Evolutionary conservation across 2,329 filamentous ascomycete genomes (phyloP), one percentile per base, ranked within the genome.

Genomic region (Paraphaeosphaeria sporulosa): DNA sequence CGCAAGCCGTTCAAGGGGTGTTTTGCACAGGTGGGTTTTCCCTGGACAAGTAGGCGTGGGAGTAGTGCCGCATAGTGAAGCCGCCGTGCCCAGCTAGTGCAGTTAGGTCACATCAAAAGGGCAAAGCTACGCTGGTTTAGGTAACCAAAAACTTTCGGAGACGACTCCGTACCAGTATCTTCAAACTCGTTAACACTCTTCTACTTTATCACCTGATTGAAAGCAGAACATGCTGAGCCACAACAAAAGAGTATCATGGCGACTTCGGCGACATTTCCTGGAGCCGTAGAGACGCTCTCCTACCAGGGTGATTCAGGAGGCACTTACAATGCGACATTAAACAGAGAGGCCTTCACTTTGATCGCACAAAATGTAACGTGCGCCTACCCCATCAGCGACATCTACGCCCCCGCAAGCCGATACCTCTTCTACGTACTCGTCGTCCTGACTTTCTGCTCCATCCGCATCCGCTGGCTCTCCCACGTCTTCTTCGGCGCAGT

Each of bases 371-470:
- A 52, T 19, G 36, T 52, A 3, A 64, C 62, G 57, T 60, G 60
- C 25, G 60, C 57, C 6, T 61, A 62, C 27, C 54, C 57, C 21
- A 60, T 59, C 30, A 60, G 57, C 49, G 60, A 64, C 25, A 56
- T 62, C 17, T 62, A 62, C 25, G 58, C 60, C 7, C 57, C 60
- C 17, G 49, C 58, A n/a, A 55, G 57, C 5, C 25, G 55, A 30
- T 57, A 42, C 30, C 34, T 62, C 13, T 62, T 56, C 43, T 62
- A 60, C 46, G 47, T 27, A 19, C 27, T 62, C 1, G 47, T 64
- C 0, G 44, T 57, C 12, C 43, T 62, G 9, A 60, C 57, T 13
- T 64, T 62, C 30, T 47, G 21, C 5, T 60, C 55, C 6, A 21
- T 62, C 19, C 36, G 36, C 36, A 27, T 40, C n/a, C 34, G 19